Conservation (phyloP, 345 rosid genomes). For the Erysimum cheiranthoides region DNA sequence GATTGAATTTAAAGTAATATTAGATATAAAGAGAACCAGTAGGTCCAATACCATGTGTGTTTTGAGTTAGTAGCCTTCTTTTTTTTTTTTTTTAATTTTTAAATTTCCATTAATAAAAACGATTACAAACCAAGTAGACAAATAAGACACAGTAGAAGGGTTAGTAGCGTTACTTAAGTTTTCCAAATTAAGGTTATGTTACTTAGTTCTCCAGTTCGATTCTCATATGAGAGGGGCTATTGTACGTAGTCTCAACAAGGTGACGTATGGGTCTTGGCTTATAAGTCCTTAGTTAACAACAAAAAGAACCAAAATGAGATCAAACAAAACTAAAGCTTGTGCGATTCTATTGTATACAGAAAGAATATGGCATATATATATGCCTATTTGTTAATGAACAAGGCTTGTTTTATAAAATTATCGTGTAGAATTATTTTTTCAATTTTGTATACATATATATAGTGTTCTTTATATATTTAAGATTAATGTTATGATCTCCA, state of each 20-base stretch:
- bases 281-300: neutral
- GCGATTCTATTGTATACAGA: too few species aligned
- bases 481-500: neutral
- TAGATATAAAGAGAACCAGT: neutral
- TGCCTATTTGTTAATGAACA: neutral
- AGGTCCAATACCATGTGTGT: too few species aligned
- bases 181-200: neutral
- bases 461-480: neutral
- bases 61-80: neutral
- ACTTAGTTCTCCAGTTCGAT: neutral
- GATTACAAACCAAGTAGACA: too few species aligned
- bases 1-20: neutral
- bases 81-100: too few species aligned
- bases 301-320: neutral
- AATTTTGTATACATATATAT: neutral
- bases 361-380: neutral
- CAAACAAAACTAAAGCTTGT: too few species aligned
- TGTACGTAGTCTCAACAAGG: neutral
- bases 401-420: neutral
- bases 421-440: neutral
- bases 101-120: too few species aligned
- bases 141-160: too few species aligned
- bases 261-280: neutral
- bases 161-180: neutral
- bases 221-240: neutral